These are phyloP conservation scores for Actinidia chinensis DNA, from an alignment of 179 eudicot species.

Conservation along the genomic window DNA sequence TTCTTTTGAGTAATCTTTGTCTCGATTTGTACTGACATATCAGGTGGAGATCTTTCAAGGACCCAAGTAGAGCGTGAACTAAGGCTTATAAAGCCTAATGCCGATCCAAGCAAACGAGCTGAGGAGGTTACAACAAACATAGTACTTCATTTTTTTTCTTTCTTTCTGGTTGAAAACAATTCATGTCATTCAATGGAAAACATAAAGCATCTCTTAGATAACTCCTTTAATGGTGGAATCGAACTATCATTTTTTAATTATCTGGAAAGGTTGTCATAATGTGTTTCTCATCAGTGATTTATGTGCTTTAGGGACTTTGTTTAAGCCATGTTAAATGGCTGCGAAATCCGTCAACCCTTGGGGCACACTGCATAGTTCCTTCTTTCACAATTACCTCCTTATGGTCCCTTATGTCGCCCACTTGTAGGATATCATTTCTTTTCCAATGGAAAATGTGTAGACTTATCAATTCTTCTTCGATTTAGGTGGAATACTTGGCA, in stretches of 20 bases:
- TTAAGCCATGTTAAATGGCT: not conserved
- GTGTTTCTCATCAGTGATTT: not conserved
- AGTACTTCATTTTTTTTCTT: not conserved
- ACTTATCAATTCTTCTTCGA: not conserved
- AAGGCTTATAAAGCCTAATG: constrained; percentile 78
- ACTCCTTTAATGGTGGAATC: not conserved
- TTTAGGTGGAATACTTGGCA: not conserved
- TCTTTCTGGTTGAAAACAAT: not conserved
- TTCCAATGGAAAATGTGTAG: not conserved
- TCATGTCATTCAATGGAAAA: not conserved
- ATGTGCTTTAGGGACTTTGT: not conserved
- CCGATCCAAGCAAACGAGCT: constrained; percentile 54
- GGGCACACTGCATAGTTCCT: constrained; percentile 7
- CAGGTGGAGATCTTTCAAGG: constrained; percentile 88
- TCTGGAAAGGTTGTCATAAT: not conserved
- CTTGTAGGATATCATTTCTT: not conserved
- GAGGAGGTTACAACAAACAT: constrained; percentile 59
- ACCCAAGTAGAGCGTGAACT: constrained; percentile 95
- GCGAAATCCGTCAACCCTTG: no score
- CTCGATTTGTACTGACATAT: no score
- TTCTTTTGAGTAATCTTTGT: not conserved
- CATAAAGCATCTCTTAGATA: constrained; percentile 6
- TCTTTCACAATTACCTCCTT: not conserved
- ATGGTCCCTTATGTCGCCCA: not conserved
- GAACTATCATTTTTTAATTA: not conserved